Base-by-base conservation (phyloP, 2,329 filamentous ascomycete species). In the Lachnellula occidentalis region DNA sequence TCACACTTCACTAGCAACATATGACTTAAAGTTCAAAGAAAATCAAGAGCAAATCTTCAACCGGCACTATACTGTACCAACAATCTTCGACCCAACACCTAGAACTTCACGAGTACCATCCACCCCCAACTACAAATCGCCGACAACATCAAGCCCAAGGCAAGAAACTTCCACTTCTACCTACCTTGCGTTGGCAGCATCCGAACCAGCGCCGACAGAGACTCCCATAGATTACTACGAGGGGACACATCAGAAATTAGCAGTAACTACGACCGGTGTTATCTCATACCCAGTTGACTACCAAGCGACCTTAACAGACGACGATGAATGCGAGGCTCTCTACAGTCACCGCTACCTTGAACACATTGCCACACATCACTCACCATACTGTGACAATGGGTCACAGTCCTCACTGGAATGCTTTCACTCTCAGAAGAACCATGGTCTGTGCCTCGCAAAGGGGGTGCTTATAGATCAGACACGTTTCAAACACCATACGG, bases 361-460 rank as follows among this genome's bases (percentile, higher is more conserved):
- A 21, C 48, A 56, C 43, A 43, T 56, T 39, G 54, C 54, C 27
- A 51, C 49, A 24, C 54, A 52, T 49, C 54, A 56, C 42, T 45
- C 49, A 52, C 49, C 54, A 51, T 56, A 56, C 37, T 56, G 54
- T 45, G 54, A 56, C 45, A 42, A 45, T 37, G 49, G 47, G 24
- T 56, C 54, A 45, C 54, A 48, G 37, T 48, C 42, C 17, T 45
- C 49, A 48, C 36, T 56, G 34, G 49, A 56, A 45, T 56, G 54
- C 45, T 56, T 56, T 8, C 39, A 17, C 5, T n/a, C 39, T 17
- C n/a, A 17, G 3, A 22, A 49, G 45, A 52, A 45, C 49, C 34
- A 56, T 27, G 36, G 49, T 48, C 36, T 56, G 45, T 56, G 54
- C 54, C 51, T 56, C 45, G 54, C 54, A 37, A 50, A 52, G 52